These are phyloP conservation scores for Erythrophleum fordii DNA, from an alignment of 306 rosid species.

Conservation along the genomic window DNA sequence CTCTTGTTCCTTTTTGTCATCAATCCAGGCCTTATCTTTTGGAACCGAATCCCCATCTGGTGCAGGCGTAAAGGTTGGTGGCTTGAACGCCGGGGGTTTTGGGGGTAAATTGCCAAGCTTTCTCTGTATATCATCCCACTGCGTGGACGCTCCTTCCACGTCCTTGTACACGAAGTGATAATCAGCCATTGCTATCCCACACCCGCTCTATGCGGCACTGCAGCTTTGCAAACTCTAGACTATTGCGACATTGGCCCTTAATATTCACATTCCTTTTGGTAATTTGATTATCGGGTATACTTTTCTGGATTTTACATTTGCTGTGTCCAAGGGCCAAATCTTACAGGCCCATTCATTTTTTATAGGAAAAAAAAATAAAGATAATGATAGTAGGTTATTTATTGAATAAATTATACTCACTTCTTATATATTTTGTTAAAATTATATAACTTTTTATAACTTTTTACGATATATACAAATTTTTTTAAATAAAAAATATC, in stretches of 20 bases:
- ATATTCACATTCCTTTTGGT: neutral
- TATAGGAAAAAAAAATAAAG: no score
- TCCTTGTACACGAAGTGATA: constrained; percentile 91
- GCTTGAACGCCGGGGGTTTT: constrained; percentile 80
- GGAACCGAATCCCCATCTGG: constrained; percentile 61
- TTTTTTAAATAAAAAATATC: no score
- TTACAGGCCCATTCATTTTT: no score
- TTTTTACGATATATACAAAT: no score
- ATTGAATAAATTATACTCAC: no score
- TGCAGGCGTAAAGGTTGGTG: constrained; percentile 75
- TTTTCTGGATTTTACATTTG: neutral
- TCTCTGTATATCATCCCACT: constrained; percentile 93
- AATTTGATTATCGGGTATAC: neutral
- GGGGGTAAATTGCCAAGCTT: constrained; percentile 86
- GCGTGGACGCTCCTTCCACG: constrained; percentile 90
- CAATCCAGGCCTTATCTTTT: constrained; percentile 81
- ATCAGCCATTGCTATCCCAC: constrained; percentile 59
- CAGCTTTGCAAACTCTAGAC: neutral
- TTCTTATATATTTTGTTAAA: no score
- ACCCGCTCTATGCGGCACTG: neutral
- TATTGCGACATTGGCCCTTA: neutral
- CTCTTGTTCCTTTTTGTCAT: constrained; percentile 75
- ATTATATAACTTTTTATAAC: no score
- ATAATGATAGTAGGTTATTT: no score
- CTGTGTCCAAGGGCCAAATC: no score